Evolutionary conservation across 306 rosid genomes (phyloP), one percentile per base, ranked within the genome.

Genomic region (Corylus americana): DNA sequence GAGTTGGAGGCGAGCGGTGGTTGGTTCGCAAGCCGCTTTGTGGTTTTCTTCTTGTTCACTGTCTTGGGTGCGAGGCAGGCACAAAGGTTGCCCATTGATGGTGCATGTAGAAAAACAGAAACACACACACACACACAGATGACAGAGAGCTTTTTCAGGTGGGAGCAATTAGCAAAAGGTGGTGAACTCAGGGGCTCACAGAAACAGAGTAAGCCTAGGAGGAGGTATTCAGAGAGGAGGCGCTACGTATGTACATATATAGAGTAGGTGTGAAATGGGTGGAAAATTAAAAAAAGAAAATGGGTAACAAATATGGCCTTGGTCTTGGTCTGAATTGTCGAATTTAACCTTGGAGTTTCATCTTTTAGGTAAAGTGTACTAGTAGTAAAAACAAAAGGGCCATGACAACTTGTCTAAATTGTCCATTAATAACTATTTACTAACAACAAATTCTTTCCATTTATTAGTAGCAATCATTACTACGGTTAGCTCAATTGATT

Each of bases 81-180:
- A 44, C 99, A 95, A 37, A 93, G 84, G 76, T 95, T 95, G 8
- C 99, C 99, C 99, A 96, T 95, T 85, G 77, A 31, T 10, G 72
- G 80, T 71, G 83, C 93, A 91, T 88, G 90, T 8, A 83, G 64
- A 71, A n/a, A 53, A 9, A n/a, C 12, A 22, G 64, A 64, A 44
- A 31, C 27, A 16, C 37, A 37, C n/a, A 61, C 71, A 29, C 16
- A 53, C 59, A 63, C 22, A n/a, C 71, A 6, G 50, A 68, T 49
- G 63, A 35, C 20, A 50, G 47, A 71, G 71, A 20, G 4, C 44
- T 11, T 50, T 4, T 42, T 9, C 16, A 18, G 11, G 5, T 53
- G 78, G 16, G 35, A 66, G 59, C 25, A 22, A 22, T 22, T 22
- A 22, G 25, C 31, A 58, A 62, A 54, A 8, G 42, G 44, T n/a